phyloP scores from a whole-genome alignment of 805 yeast genomes.

The Lachancea waltii region DNA sequence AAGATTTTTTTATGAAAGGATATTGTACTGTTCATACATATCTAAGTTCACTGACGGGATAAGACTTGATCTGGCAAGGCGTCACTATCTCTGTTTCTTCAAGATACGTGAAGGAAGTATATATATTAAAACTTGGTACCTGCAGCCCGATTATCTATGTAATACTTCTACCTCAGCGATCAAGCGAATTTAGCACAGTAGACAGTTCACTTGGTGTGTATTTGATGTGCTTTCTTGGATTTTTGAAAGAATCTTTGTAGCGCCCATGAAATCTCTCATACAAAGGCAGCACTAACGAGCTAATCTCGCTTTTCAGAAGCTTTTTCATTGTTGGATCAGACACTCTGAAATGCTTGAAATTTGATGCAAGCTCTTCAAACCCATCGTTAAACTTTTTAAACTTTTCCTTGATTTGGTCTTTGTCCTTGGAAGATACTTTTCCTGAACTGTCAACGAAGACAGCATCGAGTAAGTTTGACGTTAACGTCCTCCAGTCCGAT shows the following conservation, averaged over 20 bases:
- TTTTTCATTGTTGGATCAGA: constrained; percentile 60
- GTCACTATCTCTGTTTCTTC: too few species aligned
- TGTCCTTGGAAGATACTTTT: constrained; percentile 58
- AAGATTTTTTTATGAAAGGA: too few species aligned
- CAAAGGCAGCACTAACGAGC: constrained; percentile 68
- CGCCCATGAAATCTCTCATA: constrained; percentile 81
- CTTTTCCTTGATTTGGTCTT: constrained; percentile 76
- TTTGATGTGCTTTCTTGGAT: constrained; percentile 33
- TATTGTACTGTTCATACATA: too few species aligned
- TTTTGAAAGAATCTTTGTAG: constrained; percentile 32
- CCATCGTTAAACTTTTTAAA: constrained; percentile 75
- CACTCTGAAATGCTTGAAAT: constrained; percentile 58
- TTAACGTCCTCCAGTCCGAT: constrained; percentile 73
- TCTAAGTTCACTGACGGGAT: too few species aligned
- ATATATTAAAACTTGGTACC: too few species aligned
- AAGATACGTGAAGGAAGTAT: too few species aligned
- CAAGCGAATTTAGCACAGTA: constrained; percentile 24
- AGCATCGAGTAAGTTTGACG: constrained; percentile 73
- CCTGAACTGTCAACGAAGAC: constrained; percentile 48
- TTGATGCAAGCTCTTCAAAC: constrained; percentile 69
- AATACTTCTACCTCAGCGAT: too few species aligned
- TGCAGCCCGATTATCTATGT: too few species aligned
- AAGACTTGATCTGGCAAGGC: too few species aligned
- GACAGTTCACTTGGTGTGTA: constrained; percentile 31
- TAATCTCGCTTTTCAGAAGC: constrained; percentile 60